A percentile compares a stretch with the other conserved stretches of the same genome.
Conservation (phyloP, 2,329 filamentous ascomycete genomes). For the Fusarium avenaceum region DNA sequence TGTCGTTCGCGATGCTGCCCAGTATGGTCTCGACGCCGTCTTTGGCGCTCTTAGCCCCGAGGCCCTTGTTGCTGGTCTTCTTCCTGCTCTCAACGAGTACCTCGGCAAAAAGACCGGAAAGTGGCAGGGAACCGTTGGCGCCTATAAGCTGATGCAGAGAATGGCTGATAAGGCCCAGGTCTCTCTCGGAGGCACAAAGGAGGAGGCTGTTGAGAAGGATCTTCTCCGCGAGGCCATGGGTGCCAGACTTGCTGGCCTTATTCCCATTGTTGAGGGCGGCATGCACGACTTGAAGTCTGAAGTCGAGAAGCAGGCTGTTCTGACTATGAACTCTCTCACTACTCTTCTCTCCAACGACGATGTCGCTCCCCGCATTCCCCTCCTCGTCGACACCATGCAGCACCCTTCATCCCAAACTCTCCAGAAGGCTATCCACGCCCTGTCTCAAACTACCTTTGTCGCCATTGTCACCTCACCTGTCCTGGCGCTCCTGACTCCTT, state of each 20-base stretch:
- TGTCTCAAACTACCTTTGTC: constrained; percentile 99
- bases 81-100: constrained; percentile 82
- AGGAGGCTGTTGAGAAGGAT: constrained; percentile 90
- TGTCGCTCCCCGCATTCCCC: constrained; percentile 89
- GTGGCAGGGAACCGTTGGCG: constrained; percentile 96
- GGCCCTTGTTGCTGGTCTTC: constrained; percentile 83
- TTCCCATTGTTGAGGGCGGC: constrained; percentile 89
- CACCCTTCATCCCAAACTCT: constrained; percentile 89
- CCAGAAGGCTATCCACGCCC: constrained; percentile 95
- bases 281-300: constrained; percentile 98
- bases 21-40: constrained; percentile 92
- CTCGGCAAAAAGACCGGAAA: constrained; percentile 88
- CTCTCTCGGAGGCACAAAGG: constrained; percentile 80
- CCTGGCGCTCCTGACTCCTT: constrained; percentile 91
- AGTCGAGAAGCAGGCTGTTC: constrained; percentile 87
- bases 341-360: constrained; percentile 96
- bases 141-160: constrained; percentile 84
- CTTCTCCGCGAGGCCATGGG: constrained; percentile 92
- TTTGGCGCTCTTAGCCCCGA: constrained; percentile 85
- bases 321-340: constrained; percentile 92
- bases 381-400: constrained; percentile 95
- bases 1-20: constrained; percentile 89
- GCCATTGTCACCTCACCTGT: constrained; percentile 96
- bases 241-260: constrained; percentile 84
- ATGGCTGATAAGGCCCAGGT: constrained; percentile 97